Conservation (phyloP, 805 yeast genomes). For the Kluyveromyces siamensis region DNA sequence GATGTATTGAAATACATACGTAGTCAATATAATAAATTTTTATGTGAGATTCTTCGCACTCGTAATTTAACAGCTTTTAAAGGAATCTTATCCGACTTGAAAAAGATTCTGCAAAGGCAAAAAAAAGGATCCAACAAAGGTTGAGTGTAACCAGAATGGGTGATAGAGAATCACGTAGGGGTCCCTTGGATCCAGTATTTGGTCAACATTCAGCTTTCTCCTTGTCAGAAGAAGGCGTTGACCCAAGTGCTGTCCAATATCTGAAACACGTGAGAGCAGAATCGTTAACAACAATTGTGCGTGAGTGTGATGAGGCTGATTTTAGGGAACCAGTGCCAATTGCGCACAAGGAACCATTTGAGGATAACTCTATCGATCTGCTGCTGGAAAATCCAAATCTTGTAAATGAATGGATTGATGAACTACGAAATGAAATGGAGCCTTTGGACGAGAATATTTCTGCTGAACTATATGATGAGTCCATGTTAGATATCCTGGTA, state of each 20-base stretch:
- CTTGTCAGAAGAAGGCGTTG: constrained; percentile 14
- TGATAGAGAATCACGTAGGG: not conserved
- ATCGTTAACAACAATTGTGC: constrained; percentile 16
- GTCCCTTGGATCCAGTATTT: constrained; percentile 17
- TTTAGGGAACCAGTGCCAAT: not conserved
- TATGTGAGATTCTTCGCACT: too few relatives aligned
- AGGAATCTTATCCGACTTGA: not conserved
- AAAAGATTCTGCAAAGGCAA: not conserved
- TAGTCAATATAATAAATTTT: too few relatives aligned
- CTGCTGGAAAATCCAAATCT: not conserved
- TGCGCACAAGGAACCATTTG: constrained; percentile 1
- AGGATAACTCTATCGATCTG: not conserved
- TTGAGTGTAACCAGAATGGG: not conserved
- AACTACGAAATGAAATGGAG: constrained; percentile 4
- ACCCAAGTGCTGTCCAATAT: constrained; percentile 21
- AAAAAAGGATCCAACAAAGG: not conserved
- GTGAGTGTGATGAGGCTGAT: not conserved
- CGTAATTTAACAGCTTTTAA: too few relatives aligned
- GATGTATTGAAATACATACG: not conserved
- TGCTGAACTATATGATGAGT: constrained; percentile 9
- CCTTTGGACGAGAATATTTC: constrained; percentile 1
- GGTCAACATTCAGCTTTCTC: constrained; percentile 25
- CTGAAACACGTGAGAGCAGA: constrained; percentile 20
- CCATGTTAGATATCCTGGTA: constrained; percentile 14
- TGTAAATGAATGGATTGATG: constrained; percentile 3